Evolutionary conservation across 2,329 filamentous ascomycete species (phyloP).

Genomic region (Monilinia aucupariae): DNA sequence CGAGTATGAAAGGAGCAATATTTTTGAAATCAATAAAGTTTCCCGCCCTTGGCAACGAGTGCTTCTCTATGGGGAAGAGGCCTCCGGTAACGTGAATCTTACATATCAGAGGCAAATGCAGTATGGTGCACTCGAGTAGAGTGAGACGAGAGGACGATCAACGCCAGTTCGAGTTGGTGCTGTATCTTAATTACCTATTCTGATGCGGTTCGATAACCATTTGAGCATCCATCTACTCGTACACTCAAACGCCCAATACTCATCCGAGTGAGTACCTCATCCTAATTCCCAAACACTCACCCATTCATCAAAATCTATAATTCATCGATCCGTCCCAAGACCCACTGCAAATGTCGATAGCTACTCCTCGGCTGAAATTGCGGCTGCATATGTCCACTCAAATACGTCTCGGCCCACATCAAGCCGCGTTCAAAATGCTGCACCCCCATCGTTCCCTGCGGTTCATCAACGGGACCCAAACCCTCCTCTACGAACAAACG

Average conservation of each 20-base stretch:
- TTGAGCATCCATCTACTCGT: no score
- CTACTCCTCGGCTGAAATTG: conserved; percentile 35
- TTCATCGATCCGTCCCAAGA: conserved; percentile 35
- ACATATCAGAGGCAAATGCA: no score
- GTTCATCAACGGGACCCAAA: conserved; percentile 47
- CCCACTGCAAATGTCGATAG: conserved; percentile 37
- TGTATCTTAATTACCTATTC: not conserved
- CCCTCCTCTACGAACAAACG: conserved; percentile 20
- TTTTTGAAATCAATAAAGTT: no score
- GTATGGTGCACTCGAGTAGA: no score
- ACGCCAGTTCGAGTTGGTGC: not conserved
- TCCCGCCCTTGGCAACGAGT: no score
- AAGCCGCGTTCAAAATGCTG: conserved; percentile 37
- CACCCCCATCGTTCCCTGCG: conserved; percentile 39
- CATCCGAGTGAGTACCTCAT: not conserved
- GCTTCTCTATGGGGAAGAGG: no score
- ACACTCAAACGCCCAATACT: not conserved
- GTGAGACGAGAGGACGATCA: no score
- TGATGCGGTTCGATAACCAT: not conserved
- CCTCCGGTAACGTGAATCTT: no score
- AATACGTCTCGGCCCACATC: conserved; percentile 37
- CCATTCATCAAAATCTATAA: conserved; percentile 4
- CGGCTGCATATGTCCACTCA: conserved; percentile 37
- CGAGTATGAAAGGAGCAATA: no score
- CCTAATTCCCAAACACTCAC: not conserved